Percentiles rank a stretch among this genome's conserved stretches.
phyloP scores from a whole-genome alignment of 2,329 filamentous ascomycete species.

The Arthrobotrys conoides region DNA sequence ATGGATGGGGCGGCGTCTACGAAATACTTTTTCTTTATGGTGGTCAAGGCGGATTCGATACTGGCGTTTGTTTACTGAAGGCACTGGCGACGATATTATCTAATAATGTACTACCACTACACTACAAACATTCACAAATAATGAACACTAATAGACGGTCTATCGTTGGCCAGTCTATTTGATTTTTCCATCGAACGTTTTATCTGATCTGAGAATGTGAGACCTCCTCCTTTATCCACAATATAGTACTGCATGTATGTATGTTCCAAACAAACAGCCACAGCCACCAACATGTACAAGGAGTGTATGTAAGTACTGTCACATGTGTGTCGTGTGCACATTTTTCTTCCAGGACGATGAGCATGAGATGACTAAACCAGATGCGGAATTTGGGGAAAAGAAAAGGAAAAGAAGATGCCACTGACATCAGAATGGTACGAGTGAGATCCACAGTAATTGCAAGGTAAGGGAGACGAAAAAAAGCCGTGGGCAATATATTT shows the following conservation, averaged over 20 bases:
- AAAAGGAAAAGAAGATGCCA: not conserved
- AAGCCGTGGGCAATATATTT: not conserved
- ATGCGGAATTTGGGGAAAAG: slow-evolving; percentile 30
- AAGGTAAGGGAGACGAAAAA: not conserved
- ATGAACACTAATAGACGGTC: slow-evolving; percentile 26
- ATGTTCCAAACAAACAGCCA: not conserved
- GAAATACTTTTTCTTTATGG: not conserved
- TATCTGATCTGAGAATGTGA: slow-evolving; percentile 30
- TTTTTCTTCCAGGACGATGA: slow-evolving; percentile 44
- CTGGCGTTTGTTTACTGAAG: slow-evolving; percentile 17
- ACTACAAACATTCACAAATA: slow-evolving; percentile 10
- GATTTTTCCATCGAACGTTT: not conserved
- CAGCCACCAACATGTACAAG: too few relatives aligned
- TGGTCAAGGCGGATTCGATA: not conserved
- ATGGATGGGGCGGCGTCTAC: slow-evolving; percentile 38
- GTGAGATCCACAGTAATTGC: not conserved
- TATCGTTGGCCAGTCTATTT: slow-evolving; percentile 15
- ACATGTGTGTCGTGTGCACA: slow-evolving; percentile 60
- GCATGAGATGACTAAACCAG: slow-evolving; percentile 34
- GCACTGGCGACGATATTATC: slow-evolving; percentile 1
- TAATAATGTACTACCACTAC: slow-evolving; percentile 28
- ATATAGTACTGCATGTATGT: too few relatives aligned
- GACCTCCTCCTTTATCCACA: slow-evolving; percentile 14
- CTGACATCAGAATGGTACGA: slow-evolving; percentile 7
- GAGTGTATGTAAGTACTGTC: slow-evolving; percentile 24